These are phyloP conservation scores for Pichia nakasei DNA, from an alignment of 805 yeast species.

Conservation along the genomic window DNA sequence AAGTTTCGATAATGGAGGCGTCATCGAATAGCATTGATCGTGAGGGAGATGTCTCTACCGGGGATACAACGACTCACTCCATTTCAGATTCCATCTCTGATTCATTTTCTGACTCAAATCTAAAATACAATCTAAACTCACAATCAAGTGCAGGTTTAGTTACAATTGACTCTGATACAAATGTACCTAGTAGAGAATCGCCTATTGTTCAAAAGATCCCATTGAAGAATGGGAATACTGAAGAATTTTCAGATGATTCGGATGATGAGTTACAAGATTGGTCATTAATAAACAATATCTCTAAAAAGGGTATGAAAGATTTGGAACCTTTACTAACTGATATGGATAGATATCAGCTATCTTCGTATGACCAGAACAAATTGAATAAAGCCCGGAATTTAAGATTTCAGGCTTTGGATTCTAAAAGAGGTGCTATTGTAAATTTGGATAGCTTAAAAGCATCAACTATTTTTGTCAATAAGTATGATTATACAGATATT, in stretches of 20 bases:
- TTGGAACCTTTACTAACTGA: constrained; percentile 47
- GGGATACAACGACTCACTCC: too few relatives aligned
- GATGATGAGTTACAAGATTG: constrained; percentile 47
- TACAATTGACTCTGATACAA: background rate
- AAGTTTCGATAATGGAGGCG: too few relatives aligned
- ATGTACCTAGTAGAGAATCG: background rate
- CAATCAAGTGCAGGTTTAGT: background rate
- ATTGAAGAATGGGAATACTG: constrained; percentile 1
- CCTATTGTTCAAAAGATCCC: background rate
- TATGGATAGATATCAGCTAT: constrained; percentile 7
- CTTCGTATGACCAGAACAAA: constrained; percentile 21
- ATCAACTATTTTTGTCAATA: constrained; percentile 18
- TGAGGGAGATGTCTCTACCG: background rate
- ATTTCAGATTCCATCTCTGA: background rate
- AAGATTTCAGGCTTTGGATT: constrained; percentile 61
- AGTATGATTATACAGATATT: constrained; percentile 4
- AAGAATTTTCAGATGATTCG: constrained; percentile 26
- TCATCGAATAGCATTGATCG: background rate
- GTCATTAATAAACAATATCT: constrained; percentile 36
- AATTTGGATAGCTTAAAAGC: constrained; percentile 18
- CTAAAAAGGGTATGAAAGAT: constrained; percentile 79
- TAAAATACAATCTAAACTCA: background rate
- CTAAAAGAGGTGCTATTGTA: constrained; percentile 36
- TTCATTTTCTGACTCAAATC: background rate
- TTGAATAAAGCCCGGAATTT: constrained; percentile 50